Evolutionary conservation across 2,329 filamentous ascomycete genomes (phyloP), one percentile per base, ranked within the genome.

Genomic region (Trichothecium sympodiale): DNA sequence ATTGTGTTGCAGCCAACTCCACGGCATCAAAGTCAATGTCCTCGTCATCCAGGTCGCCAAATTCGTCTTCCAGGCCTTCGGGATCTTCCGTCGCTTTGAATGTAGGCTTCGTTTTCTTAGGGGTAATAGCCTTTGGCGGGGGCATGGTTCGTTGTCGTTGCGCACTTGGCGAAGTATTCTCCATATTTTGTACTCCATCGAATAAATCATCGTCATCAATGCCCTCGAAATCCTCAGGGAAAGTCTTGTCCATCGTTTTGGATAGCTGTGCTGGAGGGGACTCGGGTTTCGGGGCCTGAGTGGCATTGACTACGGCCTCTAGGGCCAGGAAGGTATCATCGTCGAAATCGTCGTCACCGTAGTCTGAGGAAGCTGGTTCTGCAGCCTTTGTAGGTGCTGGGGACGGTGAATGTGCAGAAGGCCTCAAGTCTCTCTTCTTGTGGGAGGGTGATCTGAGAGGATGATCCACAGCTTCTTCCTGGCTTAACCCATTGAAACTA

Each of bases 1-100:
- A 76, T 61, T 91, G 80, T 33, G 81, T 85, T 32, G 82, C 81
- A 50, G 74, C 75, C 45, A 79, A 60, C 58, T 87, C 80, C 44
- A 77, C 78, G 41, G 80, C 77, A 47, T 89, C 84, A 50, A 85
- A 82, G 56, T 94, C 86, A 56, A 77, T 69, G 46, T 75, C 86
- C 59, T 86, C 83, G 39, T 74, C 80, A 45, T 71, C 77, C 34
- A 53, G 54, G 25, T 58, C 56, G 16, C 54, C 53, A 46, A 62
- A 53, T 17, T 61, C 57, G 37, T 59, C 52, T 35, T 51, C 46
- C 10, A 34, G 17, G 13, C 28, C 25, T 28, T 31, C 17, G 16
- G 30, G 4, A 5, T n/a, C 34, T 30, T 17, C 7, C 12, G 8
- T 17, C 5, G 14, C 8, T 15, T n/a, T 16, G 14, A 17, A 10